phyloP scores from a whole-genome alignment of 2,329 filamentous ascomycete species.

The Colletotrichum caudatum region DNA sequence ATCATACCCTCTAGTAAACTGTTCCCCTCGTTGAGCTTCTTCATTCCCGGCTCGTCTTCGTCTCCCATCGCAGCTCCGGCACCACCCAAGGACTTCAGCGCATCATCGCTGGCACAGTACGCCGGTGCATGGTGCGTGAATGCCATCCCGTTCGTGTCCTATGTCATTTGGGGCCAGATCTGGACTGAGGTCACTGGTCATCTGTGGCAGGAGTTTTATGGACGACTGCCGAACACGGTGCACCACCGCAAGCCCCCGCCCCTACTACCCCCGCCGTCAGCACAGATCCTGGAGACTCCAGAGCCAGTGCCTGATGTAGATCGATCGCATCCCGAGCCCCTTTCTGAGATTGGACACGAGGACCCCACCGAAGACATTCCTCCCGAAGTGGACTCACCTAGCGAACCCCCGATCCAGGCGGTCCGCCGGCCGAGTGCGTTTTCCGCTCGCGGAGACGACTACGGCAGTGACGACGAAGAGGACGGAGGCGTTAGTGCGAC shows the following conservation, averaged over 20 bases:
- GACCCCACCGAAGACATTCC: constrained; percentile 1
- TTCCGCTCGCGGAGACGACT: constrained; percentile 64
- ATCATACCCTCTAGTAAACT: constrained; percentile 56
- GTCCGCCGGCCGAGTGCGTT: constrained; percentile 60
- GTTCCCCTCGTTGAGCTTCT: constrained; percentile 62
- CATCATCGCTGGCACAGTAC: constrained; percentile 58
- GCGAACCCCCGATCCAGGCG: constrained; percentile 48
- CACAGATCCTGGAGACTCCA: constrained; percentile 31
- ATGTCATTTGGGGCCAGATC: constrained; percentile 57
- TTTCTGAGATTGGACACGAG: constrained; percentile 10
- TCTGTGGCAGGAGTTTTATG: constrained; percentile 56
- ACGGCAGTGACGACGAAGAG: constrained; percentile 68
- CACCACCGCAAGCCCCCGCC: constrained; percentile 46
- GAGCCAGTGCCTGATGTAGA: constrained; percentile 27
- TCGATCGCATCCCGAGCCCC: constrained; percentile 6
- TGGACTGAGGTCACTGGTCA: constrained; percentile 52
- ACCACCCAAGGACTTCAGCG: constrained; percentile 53
- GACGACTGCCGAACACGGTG: constrained; percentile 55
- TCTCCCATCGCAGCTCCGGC: constrained; percentile 64
- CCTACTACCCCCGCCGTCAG: constrained; percentile 42
- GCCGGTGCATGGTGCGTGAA: constrained; percentile 56
- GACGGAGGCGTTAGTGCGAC: constrained; percentile 67
- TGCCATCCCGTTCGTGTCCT: constrained; percentile 61
- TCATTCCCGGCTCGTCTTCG: constrained; percentile 65
- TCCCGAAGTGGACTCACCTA: constrained; percentile 7